These are phyloP conservation scores for Hortiboletus flavorubellus DNA, from an alignment of 768 basidiomycete genomes.

Conservation along the genomic window DNA sequence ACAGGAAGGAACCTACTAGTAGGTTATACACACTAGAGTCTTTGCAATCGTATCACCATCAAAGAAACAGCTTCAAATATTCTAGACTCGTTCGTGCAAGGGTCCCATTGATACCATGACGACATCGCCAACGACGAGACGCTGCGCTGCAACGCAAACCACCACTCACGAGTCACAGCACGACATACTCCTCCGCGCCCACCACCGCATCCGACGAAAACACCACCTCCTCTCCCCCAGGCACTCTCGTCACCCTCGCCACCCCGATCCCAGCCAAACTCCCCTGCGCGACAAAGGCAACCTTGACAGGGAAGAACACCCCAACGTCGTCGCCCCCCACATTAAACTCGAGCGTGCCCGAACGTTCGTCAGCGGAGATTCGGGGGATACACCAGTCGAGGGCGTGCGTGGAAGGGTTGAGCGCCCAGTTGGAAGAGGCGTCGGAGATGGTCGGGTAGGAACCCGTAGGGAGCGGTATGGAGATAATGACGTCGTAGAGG, in stretches of 20 bases:
- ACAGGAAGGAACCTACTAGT: neutral
- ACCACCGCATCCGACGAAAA: slow-evolving; percentile 58
- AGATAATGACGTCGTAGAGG: slow-evolving; percentile 81
- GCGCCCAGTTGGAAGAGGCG: slow-evolving; percentile 65
- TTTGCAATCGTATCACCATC: neutral
- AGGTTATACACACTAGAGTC: neutral
- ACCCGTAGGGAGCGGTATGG: slow-evolving; percentile 86
- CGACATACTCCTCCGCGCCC: slow-evolving; percentile 53
- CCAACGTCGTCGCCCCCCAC: slow-evolving; percentile 80
- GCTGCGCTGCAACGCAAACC: too few relatives aligned
- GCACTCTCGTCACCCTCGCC: slow-evolving; percentile 52
- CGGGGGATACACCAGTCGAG: slow-evolving; percentile 82
- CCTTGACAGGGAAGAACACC: slow-evolving; percentile 89
- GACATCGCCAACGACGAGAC: neutral
- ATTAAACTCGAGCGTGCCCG: slow-evolving; percentile 89
- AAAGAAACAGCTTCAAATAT: neutral
- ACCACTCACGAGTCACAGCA: slow-evolving; percentile 34
- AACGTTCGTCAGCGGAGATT: slow-evolving; percentile 59
- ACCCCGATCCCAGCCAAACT: slow-evolving; percentile 78
- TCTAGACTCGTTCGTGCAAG: neutral
- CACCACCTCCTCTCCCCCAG: slow-evolving; percentile 44
- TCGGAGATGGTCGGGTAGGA: slow-evolving; percentile 84
- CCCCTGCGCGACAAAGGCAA: slow-evolving; percentile 76
- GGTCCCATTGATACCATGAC: neutral
- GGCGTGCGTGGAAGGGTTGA: slow-evolving; percentile 75